phyloP scores from a whole-genome alignment of 345 rosid genomes.

The Arabidopsis suecica region DNA sequence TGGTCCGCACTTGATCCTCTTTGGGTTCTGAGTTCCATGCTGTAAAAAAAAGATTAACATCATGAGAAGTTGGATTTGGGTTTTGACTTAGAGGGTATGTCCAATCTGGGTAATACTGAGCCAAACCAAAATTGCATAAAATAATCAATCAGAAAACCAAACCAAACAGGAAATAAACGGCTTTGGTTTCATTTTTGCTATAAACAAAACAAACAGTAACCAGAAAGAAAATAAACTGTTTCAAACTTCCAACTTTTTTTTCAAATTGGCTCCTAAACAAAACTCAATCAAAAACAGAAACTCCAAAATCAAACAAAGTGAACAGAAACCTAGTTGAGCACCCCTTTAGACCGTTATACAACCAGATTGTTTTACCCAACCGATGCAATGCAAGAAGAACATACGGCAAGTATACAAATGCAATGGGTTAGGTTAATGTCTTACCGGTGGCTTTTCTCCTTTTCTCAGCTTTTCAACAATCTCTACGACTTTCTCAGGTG shows the following conservation, averaged over 20 bases:
- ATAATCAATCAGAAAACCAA: not conserved
- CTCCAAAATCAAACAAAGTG: not conserved
- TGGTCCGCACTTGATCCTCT: constrained; percentile 85
- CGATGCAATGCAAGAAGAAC: not conserved
- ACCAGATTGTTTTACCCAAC: not conserved
- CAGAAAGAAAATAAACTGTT: not conserved
- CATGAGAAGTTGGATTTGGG: not conserved
- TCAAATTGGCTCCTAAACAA: not conserved
- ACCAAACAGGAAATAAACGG: not conserved
- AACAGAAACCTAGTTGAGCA: not conserved
- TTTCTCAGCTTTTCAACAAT: constrained; percentile 82
- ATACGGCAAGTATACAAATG: constrained; percentile 15
- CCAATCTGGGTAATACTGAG: not conserved
- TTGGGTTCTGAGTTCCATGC: constrained; percentile 94
- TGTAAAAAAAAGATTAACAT: constrained; percentile 41
- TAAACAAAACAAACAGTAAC: not conserved
- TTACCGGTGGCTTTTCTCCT: constrained; percentile 94
- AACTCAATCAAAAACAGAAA: not conserved
- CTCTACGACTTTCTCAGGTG: constrained; percentile 89
- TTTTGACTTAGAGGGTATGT: not conserved
- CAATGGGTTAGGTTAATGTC: constrained; percentile 26
- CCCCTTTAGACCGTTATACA: not conserved
- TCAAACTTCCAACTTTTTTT: not conserved
- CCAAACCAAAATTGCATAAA: not conserved
- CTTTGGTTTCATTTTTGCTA: not conserved